Evolutionary conservation across 1,284 basidiomycete genomes (phyloP), one percentile per base, ranked within the genome.

Genomic region (Paramarasmius palmivorus): DNA sequence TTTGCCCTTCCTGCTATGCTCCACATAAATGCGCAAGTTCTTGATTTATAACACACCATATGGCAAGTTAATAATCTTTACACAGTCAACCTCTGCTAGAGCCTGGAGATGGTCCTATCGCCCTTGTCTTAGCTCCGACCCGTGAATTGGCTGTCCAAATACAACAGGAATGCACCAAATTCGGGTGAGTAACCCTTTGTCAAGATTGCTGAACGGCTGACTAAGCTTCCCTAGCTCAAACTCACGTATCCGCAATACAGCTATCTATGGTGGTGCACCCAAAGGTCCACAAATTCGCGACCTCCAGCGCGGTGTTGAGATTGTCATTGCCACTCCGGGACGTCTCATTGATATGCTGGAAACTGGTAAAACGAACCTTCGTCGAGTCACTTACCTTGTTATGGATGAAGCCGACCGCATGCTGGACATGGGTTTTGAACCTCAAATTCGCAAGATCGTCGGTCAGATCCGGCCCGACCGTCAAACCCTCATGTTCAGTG

Each of bases 381-480:
- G 89, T 58, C 90, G 96, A 48, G 83, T 99, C 54, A 99, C 96
- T 39, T 99, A 99, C 75, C 83, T 99, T 49, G 96, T 99, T 68
- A 94, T 99, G 90, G 96, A 99, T 73, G 97, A 99, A 74, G 96
- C 96, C 53, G 96, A 98, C 77, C 92, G 94, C 64, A 96, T 96
- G 93, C 82, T 96, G 61, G 93, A 96, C 77, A 96, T 96, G 94
- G 95, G 96, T 83, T 99, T 99, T 77, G 96, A 99, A 77, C 96
- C 96, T 55, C 96, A 99, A 72, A 99, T 99, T 68, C 85, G 95
- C 70, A 99, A 99, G 79, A 98, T 98, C 65, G 90, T 99, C 62
- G 81, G 88, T 63, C 96, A 99, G 76, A 97, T 98, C 66, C 87
- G 95, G 41, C 95, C 95, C 38, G 95, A 98, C 76, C 87, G 94